A percentile compares a stretch with the other conserved stretches of the same genome.
Conservation (phyloP, 352 stramenopile genomes). For the Phytophthora pseudosyringae region DNA sequence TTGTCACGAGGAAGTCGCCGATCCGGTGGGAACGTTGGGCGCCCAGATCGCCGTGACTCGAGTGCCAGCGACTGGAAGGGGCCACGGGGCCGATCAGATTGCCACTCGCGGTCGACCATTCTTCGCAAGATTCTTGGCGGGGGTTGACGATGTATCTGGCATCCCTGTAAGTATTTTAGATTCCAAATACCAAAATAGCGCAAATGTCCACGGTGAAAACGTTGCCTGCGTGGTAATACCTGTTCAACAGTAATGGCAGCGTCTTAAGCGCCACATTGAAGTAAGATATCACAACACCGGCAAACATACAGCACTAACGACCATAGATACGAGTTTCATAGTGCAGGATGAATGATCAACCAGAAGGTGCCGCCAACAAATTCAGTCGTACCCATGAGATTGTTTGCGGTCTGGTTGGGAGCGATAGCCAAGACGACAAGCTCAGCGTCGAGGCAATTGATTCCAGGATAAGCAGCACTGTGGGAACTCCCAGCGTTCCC, state of each 20-base stretch:
- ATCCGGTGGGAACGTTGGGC: neutral
- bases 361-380: slow-evolving; percentile 56
- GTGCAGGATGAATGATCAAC: slow-evolving; percentile 22
- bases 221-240: too few species aligned
- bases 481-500: slow-evolving; percentile 17
- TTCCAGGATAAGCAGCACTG: slow-evolving; percentile 19
- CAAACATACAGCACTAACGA: slow-evolving; percentile 22
- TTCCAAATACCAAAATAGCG: too few species aligned
- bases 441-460: slow-evolving; percentile 40
- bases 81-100: neutral
- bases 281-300: slow-evolving; percentile 18
- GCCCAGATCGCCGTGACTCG: neutral
- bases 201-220: too few species aligned
- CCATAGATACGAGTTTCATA: slow-evolving; percentile 7
- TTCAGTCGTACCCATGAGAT: slow-evolving; percentile 46
- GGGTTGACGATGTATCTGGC: too few species aligned
- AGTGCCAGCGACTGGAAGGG: slow-evolving; percentile 5
- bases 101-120: neutral
- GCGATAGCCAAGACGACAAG: slow-evolving; percentile 36
- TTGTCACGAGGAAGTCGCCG: slow-evolving; percentile 5
- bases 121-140: too few species aligned
- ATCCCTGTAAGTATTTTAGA: too few species aligned
- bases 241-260: too few species aligned
- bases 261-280: slow-evolving; percentile 17
- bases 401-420: slow-evolving; percentile 43